Evolutionary conservation across 1,284 basidiomycete species (phyloP), one percentile per base, ranked within the genome.

Genomic region (Peniophora sp.): DNA sequence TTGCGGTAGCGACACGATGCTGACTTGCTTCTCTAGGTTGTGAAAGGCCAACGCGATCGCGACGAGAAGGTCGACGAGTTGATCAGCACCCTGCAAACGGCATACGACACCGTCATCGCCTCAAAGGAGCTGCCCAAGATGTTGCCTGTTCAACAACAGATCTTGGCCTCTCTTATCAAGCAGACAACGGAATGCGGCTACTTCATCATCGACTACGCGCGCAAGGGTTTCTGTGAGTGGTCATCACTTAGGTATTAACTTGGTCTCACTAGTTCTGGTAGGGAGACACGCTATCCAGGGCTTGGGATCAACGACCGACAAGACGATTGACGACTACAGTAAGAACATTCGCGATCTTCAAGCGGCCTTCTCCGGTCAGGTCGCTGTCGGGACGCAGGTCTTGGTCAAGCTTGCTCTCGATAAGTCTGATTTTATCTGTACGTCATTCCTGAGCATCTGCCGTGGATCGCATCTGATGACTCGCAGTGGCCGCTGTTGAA

Each of bases 181-280:
- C n/a, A n/a, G n/a, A 50, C 48, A n/a, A 24, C 32, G 12, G 48
- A 50, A 25, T 50, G 41, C 36, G 48, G 36, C 5, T 50, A 44
- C 38, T 39, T 50, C 48, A 50, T 50, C 22, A n/a, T 19, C 6
- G 48, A 50, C 48, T 50, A 46, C 39, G 16, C 48, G 16, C 14
- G 36, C 14, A 20, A 16, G 47, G 20, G 20, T 22, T 48, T 48
- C 27, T 48, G 47, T 48, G 20, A n/a, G 47, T 48, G 25, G n/a
- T 16, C 20, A 9, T 10, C 20, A 10, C n/a, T n/a, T n/a, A n/a
- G n/a, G 10, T 36, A n/a, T 11, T 11, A 36, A 11, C n/a, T 36
- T n/a, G 35, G 35, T 36, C 35, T 36, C 10, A 36, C 10, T 36
- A 36, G n/a, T n/a, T 36, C 11, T 11, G 10, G n/a, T n/a, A 36